phyloP scores from a whole-genome alignment of 1,284 basidiomycete species.

The Melampsora larici-populina region DNA sequence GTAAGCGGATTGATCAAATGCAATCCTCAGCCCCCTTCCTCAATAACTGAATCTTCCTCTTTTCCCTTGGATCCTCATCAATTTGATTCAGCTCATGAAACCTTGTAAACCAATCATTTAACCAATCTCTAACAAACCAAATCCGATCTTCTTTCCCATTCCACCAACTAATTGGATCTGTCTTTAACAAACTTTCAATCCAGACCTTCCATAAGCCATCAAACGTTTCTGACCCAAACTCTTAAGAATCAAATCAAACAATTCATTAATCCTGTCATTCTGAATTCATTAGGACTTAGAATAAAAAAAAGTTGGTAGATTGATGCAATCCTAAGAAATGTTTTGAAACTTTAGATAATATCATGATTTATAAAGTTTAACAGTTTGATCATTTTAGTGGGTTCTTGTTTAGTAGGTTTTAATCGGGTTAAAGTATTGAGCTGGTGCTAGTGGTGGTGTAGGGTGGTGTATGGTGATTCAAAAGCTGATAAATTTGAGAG shows the following conservation, averaged over 20 bases:
- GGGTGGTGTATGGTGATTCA: background rate
- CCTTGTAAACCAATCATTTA: background rate
- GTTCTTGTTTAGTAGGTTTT: background rate
- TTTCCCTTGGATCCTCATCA: no score
- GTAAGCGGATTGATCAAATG: no score
- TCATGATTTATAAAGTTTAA: background rate
- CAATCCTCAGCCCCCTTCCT: no score
- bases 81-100: background rate
- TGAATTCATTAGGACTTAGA: background rate
- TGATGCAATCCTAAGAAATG: constrained; percentile 12
- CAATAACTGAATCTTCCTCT: no score
- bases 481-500: constrained; percentile 17
- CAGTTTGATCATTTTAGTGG: background rate
- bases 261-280: constrained; percentile 7
- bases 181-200: constrained; percentile 7
- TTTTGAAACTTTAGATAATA: constrained; percentile 12
- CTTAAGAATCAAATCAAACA: background rate
- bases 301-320: constrained; percentile 1
- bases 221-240: background rate
- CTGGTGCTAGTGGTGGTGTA: no score
- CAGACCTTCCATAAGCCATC: background rate
- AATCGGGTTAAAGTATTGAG: background rate
- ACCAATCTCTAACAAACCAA: background rate
- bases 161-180: constrained; percentile 13
- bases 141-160: no score